Percentiles rank a stretch among this genome's conserved stretches.
phyloP scores from a whole-genome alignment of 2,329 filamentous ascomycete species.

The Aspergillus arachidicola region DNA sequence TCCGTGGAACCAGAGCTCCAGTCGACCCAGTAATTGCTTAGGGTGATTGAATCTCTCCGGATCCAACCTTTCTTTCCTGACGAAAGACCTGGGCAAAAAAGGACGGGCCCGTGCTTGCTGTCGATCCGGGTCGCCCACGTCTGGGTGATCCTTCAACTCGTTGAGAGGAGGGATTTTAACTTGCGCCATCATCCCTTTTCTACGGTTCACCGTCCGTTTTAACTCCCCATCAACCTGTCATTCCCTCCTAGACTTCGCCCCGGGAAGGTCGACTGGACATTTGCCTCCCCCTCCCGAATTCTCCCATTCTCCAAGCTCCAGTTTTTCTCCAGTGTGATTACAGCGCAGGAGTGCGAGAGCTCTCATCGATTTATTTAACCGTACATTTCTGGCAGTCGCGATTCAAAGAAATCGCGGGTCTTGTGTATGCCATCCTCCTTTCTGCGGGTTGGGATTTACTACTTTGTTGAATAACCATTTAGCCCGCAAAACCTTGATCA shows the following conservation, averaged over 20 bases:
- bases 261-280: constrained; percentile 20
- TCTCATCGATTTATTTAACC: background rate
- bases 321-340: background rate
- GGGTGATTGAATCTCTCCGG: constrained; percentile 22
- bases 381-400: constrained; percentile 1
- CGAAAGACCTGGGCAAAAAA: constrained; percentile 12
- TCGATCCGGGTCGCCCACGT: constrained; percentile 30
- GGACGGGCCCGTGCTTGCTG: constrained; percentile 27
- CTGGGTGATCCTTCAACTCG: constrained; percentile 31
- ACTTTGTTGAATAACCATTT: constrained; percentile 1
- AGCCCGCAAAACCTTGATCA: constrained; percentile 23
- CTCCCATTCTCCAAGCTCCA: constrained; percentile 5
- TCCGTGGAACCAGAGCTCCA: constrained; percentile 29
- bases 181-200: constrained; percentile 22
- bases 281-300: constrained; percentile 20
- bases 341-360: background rate
- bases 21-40: constrained; percentile 20
- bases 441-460: background rate
- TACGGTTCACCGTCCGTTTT: constrained; percentile 22
- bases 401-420: background rate
- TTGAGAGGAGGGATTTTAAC: constrained; percentile 22
- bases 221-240: constrained; percentile 25
- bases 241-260: constrained; percentile 16
- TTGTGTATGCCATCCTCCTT: background rate
- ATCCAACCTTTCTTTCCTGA: constrained; percentile 15